phyloP scores from a whole-genome alignment of 768 basidiomycete genomes.

The Trametes sanguinea region DNA sequence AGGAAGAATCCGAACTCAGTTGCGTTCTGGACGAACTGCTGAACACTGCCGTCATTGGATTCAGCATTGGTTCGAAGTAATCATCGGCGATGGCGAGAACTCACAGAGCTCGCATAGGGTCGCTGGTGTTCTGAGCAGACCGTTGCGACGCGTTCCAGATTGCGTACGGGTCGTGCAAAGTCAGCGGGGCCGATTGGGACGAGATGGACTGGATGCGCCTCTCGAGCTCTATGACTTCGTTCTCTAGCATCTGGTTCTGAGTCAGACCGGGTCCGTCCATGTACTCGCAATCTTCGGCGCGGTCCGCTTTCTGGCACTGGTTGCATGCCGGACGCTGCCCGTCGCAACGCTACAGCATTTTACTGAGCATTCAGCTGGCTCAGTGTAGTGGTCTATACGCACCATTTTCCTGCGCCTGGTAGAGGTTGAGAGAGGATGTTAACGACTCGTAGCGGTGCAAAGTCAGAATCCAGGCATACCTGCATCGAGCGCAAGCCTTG shows the following conservation, averaged over 20 bases:
- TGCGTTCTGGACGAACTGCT: conserved; percentile 52
- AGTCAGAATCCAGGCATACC: conserved; percentile 35
- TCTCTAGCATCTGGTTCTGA: conserved; percentile 59
- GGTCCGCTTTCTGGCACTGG: conserved; percentile 59
- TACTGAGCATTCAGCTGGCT: neutral
- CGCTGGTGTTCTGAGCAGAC: conserved; percentile 12
- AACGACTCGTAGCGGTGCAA: neutral
- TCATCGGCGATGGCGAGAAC: conserved; percentile 3
- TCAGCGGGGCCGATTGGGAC: conserved; percentile 21
- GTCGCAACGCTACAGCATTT: conserved; percentile 58
- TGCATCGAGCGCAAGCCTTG: conserved; percentile 54
- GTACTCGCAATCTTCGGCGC: conserved; percentile 72
- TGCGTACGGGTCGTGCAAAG: conserved; percentile 32
- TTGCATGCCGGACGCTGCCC: conserved; percentile 64
- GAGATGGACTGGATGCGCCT: conserved; percentile 46
- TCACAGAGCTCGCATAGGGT: conserved; percentile 19
- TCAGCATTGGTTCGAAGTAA: neutral
- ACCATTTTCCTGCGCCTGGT: conserved; percentile 54
- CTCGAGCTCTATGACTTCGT: conserved; percentile 56
- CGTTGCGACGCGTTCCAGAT: conserved; percentile 13
- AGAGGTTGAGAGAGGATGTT: neutral
- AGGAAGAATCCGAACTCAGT: conserved; percentile 70
- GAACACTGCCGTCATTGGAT: conserved; percentile 18
- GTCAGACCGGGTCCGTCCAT: conserved; percentile 63
- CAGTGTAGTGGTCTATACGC: neutral